Base-by-base conservation (phyloP, 2,329 filamentous ascomycete genomes). In the Aspergillus calidoustus region DNA sequence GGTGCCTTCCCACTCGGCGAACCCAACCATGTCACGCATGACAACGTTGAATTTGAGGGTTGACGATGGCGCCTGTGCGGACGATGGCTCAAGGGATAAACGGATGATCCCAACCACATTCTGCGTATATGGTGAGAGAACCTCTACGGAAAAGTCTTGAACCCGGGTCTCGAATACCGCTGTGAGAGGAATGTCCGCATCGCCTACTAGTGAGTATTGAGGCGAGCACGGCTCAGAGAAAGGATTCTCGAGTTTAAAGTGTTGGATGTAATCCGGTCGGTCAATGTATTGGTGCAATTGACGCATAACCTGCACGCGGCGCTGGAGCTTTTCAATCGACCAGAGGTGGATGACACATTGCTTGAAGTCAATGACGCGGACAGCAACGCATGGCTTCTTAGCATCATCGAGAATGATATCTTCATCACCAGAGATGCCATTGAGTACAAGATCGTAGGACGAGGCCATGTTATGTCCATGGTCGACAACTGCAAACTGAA, bases 1-100 rank as follows among this genome's bases (percentile, higher is more conserved):
- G 0, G 92, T 96, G 15, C 95, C 95, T 80, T 99, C 95, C 64
- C 94, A 88, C 78, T 99, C 95, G 0, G 95, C 91, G 69, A 99
- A 99, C 1, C 95, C 95, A 41, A 95, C 81, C 79, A 99, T 87
- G 73, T 98, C 93, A 72, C 96, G 93, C 92, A 99, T 97, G 34
- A 98, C 93, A 5, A 98, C 93, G 71, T 98, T 99, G 80, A 99
- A 99, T 75, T 98, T 99, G 61, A 98, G 81, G 2, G 92, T 97
- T 61, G 91, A 95, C 13, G 92, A 91, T 15, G 95, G 95, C 4
- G 93, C 94, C 71, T 96, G 89, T 2, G 94, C 93, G 52, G 92
- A 94, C 0, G 94, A 98, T 15, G 95, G 95, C 73, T 99, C 95
- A 7, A 99, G 81, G 0, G 94, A 94, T 43, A 99, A 81, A 71